Conservation (phyloP, 805 yeast genomes). For the Wickerhamiella vanderwaltii region DNA sequence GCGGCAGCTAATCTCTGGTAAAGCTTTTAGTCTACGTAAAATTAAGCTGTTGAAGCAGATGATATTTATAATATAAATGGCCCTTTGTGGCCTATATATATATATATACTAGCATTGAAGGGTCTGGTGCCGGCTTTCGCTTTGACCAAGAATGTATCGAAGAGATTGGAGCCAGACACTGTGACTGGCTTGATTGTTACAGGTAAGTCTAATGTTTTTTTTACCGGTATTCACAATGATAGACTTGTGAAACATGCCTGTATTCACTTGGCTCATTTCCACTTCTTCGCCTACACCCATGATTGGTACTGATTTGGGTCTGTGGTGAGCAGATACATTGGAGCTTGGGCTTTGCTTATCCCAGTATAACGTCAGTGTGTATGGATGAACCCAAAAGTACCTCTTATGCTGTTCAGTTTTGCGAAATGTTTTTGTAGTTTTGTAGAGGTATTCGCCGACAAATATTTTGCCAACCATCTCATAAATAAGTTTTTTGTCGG, state of each 20-base stretch:
- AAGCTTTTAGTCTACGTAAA: no score
- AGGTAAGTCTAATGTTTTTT: conserved; percentile 63
- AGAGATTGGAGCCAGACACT: conserved; percentile 87
- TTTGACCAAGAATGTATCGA: no score
- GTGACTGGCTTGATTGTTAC: conserved; percentile 78
- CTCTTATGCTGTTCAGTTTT: conserved; percentile 65
- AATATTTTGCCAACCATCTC: conserved; percentile 63
- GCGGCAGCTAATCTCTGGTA: no score
- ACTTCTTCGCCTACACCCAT: conserved; percentile 58
- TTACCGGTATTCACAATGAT: conserved; percentile 61
- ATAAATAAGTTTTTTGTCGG: not conserved
- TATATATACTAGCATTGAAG: no score
- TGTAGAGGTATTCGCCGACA: conserved; percentile 80
- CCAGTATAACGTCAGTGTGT: conserved; percentile 85
- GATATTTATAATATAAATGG: no score
- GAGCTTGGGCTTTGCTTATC: conserved; percentile 66
- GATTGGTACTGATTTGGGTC: conserved; percentile 75
- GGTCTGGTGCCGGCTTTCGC: no score
- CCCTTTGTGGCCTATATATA: no score
- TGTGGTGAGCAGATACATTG: conserved; percentile 39
- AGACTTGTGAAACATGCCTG: conserved; percentile 79
- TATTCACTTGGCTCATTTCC: conserved; percentile 73
- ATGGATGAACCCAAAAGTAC: conserved; percentile 95
- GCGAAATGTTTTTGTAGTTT: conserved; percentile 71
- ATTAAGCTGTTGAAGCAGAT: no score